These are phyloP conservation scores for Ustilago esculenta DNA, from an alignment of 1,284 basidiomycete species.

Conservation along the genomic window DNA sequence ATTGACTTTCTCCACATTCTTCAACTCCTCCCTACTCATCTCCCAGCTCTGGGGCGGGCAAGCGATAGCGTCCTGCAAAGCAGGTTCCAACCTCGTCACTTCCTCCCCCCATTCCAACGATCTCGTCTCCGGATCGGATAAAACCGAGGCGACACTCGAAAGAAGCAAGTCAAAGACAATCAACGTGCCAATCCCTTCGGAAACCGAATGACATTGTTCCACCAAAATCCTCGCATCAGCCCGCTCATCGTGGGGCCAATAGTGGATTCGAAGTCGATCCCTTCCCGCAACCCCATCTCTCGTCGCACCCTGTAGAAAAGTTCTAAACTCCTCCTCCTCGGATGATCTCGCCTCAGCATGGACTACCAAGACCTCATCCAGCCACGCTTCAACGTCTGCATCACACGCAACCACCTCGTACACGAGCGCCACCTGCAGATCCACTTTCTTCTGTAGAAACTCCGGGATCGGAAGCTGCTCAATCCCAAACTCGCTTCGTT, in stretches of 20 bases:
- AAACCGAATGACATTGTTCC: conserved; percentile 28
- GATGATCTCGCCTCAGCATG: conserved; percentile 6
- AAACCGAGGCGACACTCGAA: conserved; percentile 9
- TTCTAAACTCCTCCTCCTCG: conserved; percentile 8
- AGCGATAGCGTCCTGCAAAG: conserved; percentile 25
- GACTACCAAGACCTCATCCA: conserved; percentile 15
- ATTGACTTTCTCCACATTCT: conserved; percentile 18
- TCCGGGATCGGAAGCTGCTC: conserved; percentile 3
- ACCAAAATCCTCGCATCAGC: conserved; percentile 11
- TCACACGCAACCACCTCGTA: conserved; percentile 17
- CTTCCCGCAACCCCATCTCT: conserved; percentile 15
- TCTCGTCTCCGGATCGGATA: background rate
- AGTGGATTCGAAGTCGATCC: conserved; percentile 24
- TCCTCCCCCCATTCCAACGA: conserved; percentile 14
- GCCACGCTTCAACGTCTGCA: conserved; percentile 20
- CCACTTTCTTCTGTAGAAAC: conserved; percentile 10
- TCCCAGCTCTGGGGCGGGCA: conserved; percentile 11
- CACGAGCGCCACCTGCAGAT: conserved; percentile 38
- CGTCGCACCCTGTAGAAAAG: background rate
- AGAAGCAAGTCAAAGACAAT: conserved; percentile 24
- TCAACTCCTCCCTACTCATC: conserved; percentile 8
- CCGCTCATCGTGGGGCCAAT: conserved; percentile 1
- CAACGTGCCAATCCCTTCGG: conserved; percentile 34
- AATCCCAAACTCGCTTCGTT: conserved; percentile 10
- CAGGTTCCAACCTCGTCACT: conserved; percentile 22